Evolutionary conservation across 768 basidiomycete genomes (phyloP).

Genomic region (Naganishia randhawae): DNA sequence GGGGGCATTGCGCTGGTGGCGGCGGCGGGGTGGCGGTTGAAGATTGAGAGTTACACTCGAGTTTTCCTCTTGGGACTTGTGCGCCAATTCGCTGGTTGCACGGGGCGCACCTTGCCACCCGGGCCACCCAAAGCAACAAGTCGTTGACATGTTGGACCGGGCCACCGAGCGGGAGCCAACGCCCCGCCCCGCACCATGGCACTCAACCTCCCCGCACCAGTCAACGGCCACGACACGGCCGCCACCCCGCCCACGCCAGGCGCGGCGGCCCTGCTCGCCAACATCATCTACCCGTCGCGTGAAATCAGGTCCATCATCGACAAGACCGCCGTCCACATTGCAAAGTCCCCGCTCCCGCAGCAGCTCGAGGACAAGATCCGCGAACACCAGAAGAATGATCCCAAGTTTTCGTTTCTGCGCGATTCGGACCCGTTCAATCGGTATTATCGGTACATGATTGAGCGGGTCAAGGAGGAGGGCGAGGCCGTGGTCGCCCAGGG

Average conservation of each 20-base stretch:
- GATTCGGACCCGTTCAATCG: constrained; percentile 96
- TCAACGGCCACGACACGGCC: background rate
- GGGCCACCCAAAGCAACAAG: too few relatives aligned
- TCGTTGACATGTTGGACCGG: too few relatives aligned
- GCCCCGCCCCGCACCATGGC: background rate
- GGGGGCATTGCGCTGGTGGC: background rate
- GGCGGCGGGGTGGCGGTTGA: background rate
- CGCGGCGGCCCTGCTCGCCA: constrained; percentile 65
- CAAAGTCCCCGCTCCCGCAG: constrained; percentile 86
- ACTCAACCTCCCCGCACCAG: background rate
- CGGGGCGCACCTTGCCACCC: too few relatives aligned
- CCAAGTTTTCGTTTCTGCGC: constrained; percentile 98
- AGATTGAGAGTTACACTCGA: background rate
- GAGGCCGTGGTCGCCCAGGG: constrained; percentile 40
- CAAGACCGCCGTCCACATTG: constrained; percentile 84
- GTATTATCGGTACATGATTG: constrained; percentile 90
- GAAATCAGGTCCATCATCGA: constrained; percentile 97
- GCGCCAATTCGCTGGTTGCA: too few relatives aligned
- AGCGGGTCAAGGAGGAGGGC: constrained; percentile 61
- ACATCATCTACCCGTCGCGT: constrained; percentile 90
- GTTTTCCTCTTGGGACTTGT: too few relatives aligned
- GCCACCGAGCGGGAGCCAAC: too few relatives aligned
- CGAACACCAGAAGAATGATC: constrained; percentile 91
- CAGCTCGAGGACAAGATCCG: constrained; percentile 96
- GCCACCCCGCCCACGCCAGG: constrained; percentile 51